Evolutionary conservation across 1,139 yeast species (phyloP), one percentile per base, ranked within the genome.

Genomic region (Magnusiomyces sp.): DNA sequence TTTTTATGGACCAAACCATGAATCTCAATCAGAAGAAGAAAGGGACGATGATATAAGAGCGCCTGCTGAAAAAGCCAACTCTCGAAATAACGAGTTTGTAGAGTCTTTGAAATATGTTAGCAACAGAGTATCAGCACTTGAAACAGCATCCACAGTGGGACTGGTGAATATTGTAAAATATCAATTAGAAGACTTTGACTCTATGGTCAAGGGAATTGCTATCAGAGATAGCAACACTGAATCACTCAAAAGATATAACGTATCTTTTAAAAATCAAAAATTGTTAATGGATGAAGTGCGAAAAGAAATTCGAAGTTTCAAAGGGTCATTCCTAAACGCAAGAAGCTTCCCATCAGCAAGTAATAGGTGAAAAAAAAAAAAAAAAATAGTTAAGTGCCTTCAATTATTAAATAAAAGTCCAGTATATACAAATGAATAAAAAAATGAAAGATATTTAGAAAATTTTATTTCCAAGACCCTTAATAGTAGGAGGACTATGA

Each of bases 231-330:
- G 27, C 38, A 5, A 20, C 31, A 2, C 39, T 47, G n/a, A 19
- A 10, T 7, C 43, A 5, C 40, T 49, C 23, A 13, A 27, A 17
- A 14, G 19, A 17, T 27, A 41, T 19, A 23, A 23, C 7, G 27
- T 46, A 16, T 19, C 43, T 14, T 41, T 38, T 17, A 40, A 44
- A 16, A 45, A 49, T 17, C 39, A 19, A 6, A 43, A 36, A n/a
- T 32, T 50, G 23, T 17, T 50, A 27, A 50, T 56, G 19, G 49
- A 52, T 9, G 63, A 62, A 16, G 53, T 65, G 40, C 62, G 59
- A 54, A 64, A 63, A 51, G 70, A 66, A 40, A 65, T 66, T 43
- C 50, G 70, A 27, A 53, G 65, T 2, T 53, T 66, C 40, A 67
- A 67, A 54, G 67, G 68, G 9, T 55, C 63, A 4, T 49, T 65